These are phyloP conservation scores for Astrocystis sublimbata DNA, from an alignment of 495 filamentous ascomycete species.

Conservation along the genomic window DNA sequence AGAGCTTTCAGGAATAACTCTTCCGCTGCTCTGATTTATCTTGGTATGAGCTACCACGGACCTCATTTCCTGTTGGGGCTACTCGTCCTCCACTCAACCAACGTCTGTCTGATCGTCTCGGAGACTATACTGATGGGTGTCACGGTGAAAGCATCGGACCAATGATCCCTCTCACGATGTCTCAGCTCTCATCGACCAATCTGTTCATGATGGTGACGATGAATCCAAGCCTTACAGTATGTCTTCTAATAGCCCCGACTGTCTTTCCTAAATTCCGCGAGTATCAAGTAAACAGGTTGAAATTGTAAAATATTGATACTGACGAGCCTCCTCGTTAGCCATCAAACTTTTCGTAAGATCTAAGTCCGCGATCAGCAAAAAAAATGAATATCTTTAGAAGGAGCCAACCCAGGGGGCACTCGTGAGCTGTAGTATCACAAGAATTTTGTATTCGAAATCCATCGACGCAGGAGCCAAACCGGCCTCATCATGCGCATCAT, in stretches of 20 bases:
- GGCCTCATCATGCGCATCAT: conserved; percentile 1
- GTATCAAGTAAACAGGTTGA: not conserved
- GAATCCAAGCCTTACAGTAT: not conserved
- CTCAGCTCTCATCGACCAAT: not conserved
- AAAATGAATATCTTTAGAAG: not conserved
- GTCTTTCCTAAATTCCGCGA: not conserved
- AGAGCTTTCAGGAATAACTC: too few species aligned
- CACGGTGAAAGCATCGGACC: not conserved
- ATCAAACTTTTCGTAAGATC: not conserved
- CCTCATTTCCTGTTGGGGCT: not conserved
- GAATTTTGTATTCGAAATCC: not conserved
- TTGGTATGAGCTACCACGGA: not conserved
- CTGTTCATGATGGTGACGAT: not conserved
- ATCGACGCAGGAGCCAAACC: not conserved
- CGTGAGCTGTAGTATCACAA: too few species aligned
- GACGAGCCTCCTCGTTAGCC: not conserved
- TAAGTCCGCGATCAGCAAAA: not conserved
- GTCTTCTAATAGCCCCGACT: not conserved
- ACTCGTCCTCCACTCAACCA: not conserved
- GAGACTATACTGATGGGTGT: not conserved
- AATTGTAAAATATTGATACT: not conserved
- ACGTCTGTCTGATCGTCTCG: not conserved
- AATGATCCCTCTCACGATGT: not conserved
- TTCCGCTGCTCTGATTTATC: too few species aligned
- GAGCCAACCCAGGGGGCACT: too few species aligned